Evolutionary conservation across 2,329 filamentous ascomycete genomes (phyloP).

Genomic region (Capronia americana): DNA sequence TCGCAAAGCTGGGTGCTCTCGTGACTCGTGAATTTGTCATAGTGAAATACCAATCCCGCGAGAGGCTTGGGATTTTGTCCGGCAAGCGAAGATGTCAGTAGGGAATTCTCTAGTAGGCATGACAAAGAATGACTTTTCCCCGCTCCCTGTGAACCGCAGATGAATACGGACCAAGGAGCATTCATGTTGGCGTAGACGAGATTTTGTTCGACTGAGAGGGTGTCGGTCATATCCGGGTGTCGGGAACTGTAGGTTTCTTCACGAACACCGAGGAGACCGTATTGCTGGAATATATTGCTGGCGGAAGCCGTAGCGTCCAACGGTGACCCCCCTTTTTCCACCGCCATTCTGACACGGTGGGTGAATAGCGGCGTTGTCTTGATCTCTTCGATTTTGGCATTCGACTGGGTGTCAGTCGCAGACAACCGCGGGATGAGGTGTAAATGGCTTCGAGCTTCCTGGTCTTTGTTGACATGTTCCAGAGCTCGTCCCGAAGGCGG

Average conservation of each 20-base stretch:
- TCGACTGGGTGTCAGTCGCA: not conserved
- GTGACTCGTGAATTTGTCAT: slow-evolving; percentile 61
- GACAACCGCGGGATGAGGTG: not conserved
- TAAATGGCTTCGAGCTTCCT: not conserved
- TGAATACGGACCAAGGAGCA: slow-evolving; percentile 64
- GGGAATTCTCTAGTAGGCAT: slow-evolving; percentile 59
- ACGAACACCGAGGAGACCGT: slow-evolving; percentile 40
- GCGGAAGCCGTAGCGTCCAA: not conserved
- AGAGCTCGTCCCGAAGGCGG: not conserved
- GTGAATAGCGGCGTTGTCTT: slow-evolving; percentile 32
- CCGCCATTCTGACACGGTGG: slow-evolving; percentile 14
- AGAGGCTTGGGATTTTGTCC: slow-evolving; percentile 58
- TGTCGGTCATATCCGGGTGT: slow-evolving; percentile 4
- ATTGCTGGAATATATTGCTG: slow-evolving; percentile 37
- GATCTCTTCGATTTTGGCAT: slow-evolving; percentile 15
- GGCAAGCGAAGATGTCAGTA: slow-evolving; percentile 59
- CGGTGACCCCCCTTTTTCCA: not conserved
- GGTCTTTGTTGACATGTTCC: not conserved
- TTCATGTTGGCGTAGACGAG: slow-evolving; percentile 57
- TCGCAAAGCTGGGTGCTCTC: slow-evolving; percentile 55
- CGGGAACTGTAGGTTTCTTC: slow-evolving; percentile 32
- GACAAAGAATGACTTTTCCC: slow-evolving; percentile 68
- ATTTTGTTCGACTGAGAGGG: slow-evolving; percentile 29
- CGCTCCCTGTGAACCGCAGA: slow-evolving; percentile 68
- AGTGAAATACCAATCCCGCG: slow-evolving; percentile 70